Evolutionary conservation across 257 asterid species (phyloP), one percentile per base, ranked within the genome.

Genomic region (Knoxia roxburghii): DNA sequence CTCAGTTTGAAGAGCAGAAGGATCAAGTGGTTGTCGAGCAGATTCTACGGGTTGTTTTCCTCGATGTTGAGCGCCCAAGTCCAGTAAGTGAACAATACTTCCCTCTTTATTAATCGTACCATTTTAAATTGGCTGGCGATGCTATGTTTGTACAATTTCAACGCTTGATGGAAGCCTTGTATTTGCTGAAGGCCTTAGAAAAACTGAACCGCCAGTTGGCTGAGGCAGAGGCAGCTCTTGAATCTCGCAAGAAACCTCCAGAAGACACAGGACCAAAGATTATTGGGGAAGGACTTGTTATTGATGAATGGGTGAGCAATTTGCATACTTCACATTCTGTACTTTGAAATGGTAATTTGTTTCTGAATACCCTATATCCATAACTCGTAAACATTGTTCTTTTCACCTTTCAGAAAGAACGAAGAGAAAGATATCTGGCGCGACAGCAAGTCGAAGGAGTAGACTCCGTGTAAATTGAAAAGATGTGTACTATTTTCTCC

Each of bases 351-450:
- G 69, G 30, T 49, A 24, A 37, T 53, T 7, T 61, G 1, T 17
- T 18, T 26, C 39, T 57, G 7, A 27, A 26, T 9, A 52, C 55
- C 33, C 2, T 48, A 21, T 6, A 54, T 14, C 3, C 20, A 46
- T 18, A 7, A 24, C 59, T 57, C 39, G 4, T 30, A 18, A 49
- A 50, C 20, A 20, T 68, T 6, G 6, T 58, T 12, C 53, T 55
- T 62, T 64, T 24, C 13, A n/a, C 6, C 58, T 75, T 72, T 27
- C 60, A 94, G 99, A 94, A 94, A 78, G 99, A 94, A 80, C 83
- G 99, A 87, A 84, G 99, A 76, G 97, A 93, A 76, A 81, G 95
- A 83, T 93, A 93, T 81, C 76, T 93, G 51, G 99, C 99, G 52
- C 89, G 88, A 57, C 96, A 90, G 64, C 96, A 90, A 74, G 90